A percentile compares a stretch with the other conserved stretches of the same genome.
phyloP scores from a whole-genome alignment of 805 yeast genomes.

The Huiozyma naganishii region DNA sequence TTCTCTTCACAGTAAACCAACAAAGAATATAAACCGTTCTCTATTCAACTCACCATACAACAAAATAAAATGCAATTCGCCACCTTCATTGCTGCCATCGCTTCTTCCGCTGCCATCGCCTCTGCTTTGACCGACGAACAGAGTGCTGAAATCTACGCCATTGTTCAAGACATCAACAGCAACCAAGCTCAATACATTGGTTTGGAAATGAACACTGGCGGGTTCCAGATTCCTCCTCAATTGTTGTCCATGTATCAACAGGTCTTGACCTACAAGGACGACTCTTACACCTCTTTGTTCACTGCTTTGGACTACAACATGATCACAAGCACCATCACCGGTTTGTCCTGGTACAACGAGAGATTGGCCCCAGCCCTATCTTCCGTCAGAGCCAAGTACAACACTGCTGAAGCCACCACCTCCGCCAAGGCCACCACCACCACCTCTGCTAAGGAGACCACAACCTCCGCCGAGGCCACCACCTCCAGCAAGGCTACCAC shows the following conservation, averaged over 20 bases:
- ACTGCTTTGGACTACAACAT: conserved; percentile 16
- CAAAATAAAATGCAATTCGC: conserved; percentile 3
- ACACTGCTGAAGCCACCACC: conserved; percentile 3
- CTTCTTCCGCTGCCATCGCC: conserved; percentile 12
- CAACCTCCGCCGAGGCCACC: conserved; percentile 2
- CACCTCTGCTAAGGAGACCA: conserved; percentile 4
- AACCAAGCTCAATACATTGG: conserved; percentile 8
- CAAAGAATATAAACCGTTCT: too few relatives aligned
- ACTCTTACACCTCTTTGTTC: conserved; percentile 26
- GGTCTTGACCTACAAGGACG: conserved; percentile 26
- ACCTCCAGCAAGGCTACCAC: conserved; percentile 3
- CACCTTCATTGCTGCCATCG: conserved; percentile 5
- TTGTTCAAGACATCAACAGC: conserved; percentile 10
- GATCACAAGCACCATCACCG: conserved; percentile 21
- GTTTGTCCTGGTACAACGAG: conserved; percentile 26
- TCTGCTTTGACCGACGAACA: conserved; percentile 12
- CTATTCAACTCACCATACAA: neutral
- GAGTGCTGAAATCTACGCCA: conserved; percentile 14
- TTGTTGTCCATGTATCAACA: conserved; percentile 21
- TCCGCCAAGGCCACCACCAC: conserved; percentile 1
- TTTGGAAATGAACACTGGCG: conserved; percentile 5
- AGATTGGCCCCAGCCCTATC: conserved; percentile 15
- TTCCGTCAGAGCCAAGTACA: conserved; percentile 3
- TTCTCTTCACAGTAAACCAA: too few relatives aligned
- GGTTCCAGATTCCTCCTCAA: conserved; percentile 21